A percentile compares a stretch with the other conserved stretches of the same genome.
These are phyloP conservation scores for Trypanosoma rangeli DNA, from an alignment of 208 protist species.

Conservation along the genomic window DNA sequence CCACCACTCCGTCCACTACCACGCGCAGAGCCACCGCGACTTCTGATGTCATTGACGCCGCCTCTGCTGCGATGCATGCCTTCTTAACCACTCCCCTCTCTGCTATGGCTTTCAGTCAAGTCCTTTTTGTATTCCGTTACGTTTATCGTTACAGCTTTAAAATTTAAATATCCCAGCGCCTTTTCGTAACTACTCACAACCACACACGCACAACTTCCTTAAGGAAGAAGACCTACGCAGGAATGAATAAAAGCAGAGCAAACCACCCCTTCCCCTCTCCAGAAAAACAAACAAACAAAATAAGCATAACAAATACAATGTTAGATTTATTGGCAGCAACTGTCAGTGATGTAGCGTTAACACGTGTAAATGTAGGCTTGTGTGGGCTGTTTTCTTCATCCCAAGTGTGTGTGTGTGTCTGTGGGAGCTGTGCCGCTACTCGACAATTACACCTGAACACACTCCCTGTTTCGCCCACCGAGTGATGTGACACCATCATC, in stretches of 20 bases:
- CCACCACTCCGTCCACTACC: not conserved
- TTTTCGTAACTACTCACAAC: slow-evolving; percentile 7
- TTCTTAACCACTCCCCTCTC: not conserved
- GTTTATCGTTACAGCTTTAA: no score
- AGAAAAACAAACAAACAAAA: slow-evolving; percentile 6
- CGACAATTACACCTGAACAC: no score
- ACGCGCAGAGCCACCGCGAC: not conserved
- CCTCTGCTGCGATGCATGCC: slow-evolving; percentile 5
- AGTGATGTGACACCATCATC: no score
- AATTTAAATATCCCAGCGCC: no score
- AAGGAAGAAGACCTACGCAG: slow-evolving; percentile 24
- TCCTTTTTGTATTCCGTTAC: not conserved
- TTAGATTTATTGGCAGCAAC: no score
- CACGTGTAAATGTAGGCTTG: no score
- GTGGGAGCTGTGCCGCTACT: no score
- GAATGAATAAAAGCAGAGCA: slow-evolving; percentile 19
- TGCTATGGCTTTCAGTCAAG: not conserved
- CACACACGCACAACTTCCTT: slow-evolving; percentile 4
- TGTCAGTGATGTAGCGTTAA: no score
- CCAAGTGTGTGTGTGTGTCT: no score
- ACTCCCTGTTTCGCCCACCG: no score
- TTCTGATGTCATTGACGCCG: not conserved
- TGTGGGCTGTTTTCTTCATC: no score
- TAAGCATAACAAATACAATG: not conserved
- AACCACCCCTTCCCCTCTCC: no score